Conservation (phyloP, 129 eudicot genomes). For the Rutidosis leptorrhynchoides region DNA sequence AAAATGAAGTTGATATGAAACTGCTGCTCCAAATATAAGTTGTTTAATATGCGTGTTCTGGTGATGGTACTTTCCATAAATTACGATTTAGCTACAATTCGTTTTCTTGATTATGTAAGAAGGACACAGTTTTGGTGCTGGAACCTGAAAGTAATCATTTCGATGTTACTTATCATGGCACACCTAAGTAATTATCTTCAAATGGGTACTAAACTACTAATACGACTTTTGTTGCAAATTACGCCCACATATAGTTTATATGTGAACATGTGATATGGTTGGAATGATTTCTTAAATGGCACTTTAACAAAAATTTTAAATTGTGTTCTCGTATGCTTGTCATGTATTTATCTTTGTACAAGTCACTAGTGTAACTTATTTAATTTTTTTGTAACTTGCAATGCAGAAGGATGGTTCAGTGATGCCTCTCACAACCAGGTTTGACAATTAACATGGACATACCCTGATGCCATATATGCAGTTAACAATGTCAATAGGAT, state of each 20-base stretch:
- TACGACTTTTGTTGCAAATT: conserved; percentile 12
- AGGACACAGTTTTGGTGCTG: conserved; percentile 9
- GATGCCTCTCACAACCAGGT: conserved; percentile 89
- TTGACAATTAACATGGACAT: background rate
- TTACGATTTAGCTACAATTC: conserved; percentile 7
- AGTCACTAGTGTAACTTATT: background rate
- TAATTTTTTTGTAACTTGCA: conserved; percentile 23
- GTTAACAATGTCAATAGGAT: background rate
- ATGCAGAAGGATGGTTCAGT: conserved; percentile 89
- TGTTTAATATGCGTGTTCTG: background rate
- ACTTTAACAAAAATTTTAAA: background rate
- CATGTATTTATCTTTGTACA: background rate
- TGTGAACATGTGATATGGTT: background rate
- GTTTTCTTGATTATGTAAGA: conserved; percentile 4
- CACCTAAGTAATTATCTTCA: background rate
- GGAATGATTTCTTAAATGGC: background rate
- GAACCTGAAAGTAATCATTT: background rate
- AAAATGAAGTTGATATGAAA: background rate
- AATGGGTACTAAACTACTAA: background rate
- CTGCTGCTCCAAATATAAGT: background rate
- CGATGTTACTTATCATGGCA: background rate
- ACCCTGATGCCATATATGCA: background rate
- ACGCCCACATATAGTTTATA: background rate
- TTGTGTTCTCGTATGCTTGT: background rate
- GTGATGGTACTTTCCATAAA: conserved; percentile 5